phyloP scores from a whole-genome alignment of 2,329 filamentous ascomycete genomes.

The Fusarium continuum region DNA sequence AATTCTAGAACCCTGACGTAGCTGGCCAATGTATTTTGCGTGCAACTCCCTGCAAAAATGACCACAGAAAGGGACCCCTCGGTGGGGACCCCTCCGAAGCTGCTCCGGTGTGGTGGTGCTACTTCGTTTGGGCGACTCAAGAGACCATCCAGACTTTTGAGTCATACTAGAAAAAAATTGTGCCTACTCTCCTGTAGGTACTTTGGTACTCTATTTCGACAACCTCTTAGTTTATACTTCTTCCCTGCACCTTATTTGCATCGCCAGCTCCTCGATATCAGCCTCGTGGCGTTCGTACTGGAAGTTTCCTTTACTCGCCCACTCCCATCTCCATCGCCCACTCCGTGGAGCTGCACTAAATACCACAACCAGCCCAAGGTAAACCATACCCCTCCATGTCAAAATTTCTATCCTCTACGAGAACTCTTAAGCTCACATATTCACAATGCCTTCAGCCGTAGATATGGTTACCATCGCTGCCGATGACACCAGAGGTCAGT shows the following conservation, averaged over 20 bases:
- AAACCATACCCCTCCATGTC: constrained; percentile 30
- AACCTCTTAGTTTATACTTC: constrained; percentile 8
- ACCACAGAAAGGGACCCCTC: constrained; percentile 30
- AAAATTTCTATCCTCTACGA: constrained; percentile 21
- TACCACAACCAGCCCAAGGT: constrained; percentile 26
- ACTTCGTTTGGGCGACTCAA: background rate
- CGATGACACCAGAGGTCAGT: constrained; percentile 58
- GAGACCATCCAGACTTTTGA: constrained; percentile 25
- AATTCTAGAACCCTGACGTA: constrained; percentile 42
- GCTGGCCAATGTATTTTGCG: constrained; percentile 22
- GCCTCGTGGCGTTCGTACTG: constrained; percentile 24
- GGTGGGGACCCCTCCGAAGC: constrained; percentile 46
- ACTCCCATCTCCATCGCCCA: constrained; percentile 9
- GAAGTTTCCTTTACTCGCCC: constrained; percentile 24
- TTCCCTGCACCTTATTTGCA: constrained; percentile 3
- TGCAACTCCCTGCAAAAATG: constrained; percentile 26
- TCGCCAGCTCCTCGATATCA: constrained; percentile 10
- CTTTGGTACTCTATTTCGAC: background rate
- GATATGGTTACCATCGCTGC: constrained; percentile 54
- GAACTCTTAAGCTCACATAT: constrained; percentile 32
- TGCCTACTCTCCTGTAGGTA: too few relatives aligned
- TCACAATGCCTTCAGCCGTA: constrained; percentile 48
- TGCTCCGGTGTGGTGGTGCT: constrained; percentile 37
- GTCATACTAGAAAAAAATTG: constrained; percentile 33
- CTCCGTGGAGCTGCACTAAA: constrained; percentile 29